Evolutionary conservation across 345 rosid genomes (phyloP), one percentile per base, ranked within the genome.

Genomic region (Adansonia digitata): DNA sequence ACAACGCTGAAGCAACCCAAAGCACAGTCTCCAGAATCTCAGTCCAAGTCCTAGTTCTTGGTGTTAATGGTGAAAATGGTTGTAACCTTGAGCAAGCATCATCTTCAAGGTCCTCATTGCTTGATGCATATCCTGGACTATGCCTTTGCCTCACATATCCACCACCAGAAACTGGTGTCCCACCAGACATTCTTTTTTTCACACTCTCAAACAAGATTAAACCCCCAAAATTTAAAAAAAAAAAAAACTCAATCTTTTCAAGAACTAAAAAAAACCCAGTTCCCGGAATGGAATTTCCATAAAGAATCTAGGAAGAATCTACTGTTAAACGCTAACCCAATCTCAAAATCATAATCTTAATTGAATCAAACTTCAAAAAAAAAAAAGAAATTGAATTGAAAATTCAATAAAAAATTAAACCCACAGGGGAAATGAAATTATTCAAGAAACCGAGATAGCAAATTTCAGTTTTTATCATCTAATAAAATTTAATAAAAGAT

Each of bases 131-230:
- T 0, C 98, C 98, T 82, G 85, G 97, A 78, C 97, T 92, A 81
- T 92, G 97, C 75, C 98, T 89, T 83, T 92, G 98, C 83, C 97
- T 90, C 87, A 92, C 87, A 78, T 86, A 89, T 24, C 98, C 97
- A 75, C 98, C 97, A 65, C 82, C 90, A 45, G n/a, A n/a, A n/a
- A 84, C 87, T 0, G 98, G 98, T 55, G 97, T 85, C 68, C 98
- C 98, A 71, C 98, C 94, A 43, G 97, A 94, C 98, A 94, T 92
- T n/a, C 37, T 53, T 71, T 24, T 56, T 56, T 48, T 77, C 76
- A 37, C 77, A 8, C 69, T 55, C 75, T 34, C 5, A 31, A 5
- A 29, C 55, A 73, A 59, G 51, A 57, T 17, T 14, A 69, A 69
- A n/a, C 40, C 24, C 17, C 71, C 35, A 18, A 4, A 59, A 37